Percentiles rank a stretch among this genome's conserved stretches.
These are phyloP conservation scores for Phytophthora boehmeriae DNA, from an alignment of 352 stramenopile species.

Conservation along the genomic window DNA sequence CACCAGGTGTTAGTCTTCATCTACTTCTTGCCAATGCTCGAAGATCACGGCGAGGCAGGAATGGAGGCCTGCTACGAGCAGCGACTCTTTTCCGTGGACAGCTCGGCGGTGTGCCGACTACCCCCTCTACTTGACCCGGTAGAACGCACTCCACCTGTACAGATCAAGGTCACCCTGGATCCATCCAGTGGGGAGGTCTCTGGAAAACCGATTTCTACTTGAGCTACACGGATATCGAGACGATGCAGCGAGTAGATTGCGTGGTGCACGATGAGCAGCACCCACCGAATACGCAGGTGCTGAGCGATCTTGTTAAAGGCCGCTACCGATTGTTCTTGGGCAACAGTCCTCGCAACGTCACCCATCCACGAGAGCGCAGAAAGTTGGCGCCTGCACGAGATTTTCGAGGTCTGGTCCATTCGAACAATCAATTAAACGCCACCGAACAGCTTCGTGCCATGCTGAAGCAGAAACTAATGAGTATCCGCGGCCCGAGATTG, in stretches of 20 bases:
- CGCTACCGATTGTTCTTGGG: slow-evolving; percentile 65
- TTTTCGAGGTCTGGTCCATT: slow-evolving; percentile 17
- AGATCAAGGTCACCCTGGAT: slow-evolving; percentile 63
- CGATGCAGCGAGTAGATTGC: slow-evolving; percentile 53
- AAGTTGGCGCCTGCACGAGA: slow-evolving; percentile 27
- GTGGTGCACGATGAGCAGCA: slow-evolving; percentile 31
- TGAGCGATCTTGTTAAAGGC: slow-evolving; percentile 53
- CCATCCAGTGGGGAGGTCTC: slow-evolving; percentile 27
- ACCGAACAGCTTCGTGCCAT: slow-evolving; percentile 52
- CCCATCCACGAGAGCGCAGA: slow-evolving; percentile 28
- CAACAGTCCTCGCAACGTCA: slow-evolving; percentile 70
- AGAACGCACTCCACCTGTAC: slow-evolving; percentile 57
- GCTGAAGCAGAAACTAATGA: slow-evolving; percentile 64
- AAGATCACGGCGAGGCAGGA: slow-evolving; percentile 25
- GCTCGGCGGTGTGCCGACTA: slow-evolving; percentile 37
- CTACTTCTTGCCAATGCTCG: slow-evolving; percentile 62
- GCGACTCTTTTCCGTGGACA: slow-evolving; percentile 47
- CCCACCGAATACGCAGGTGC: slow-evolving; percentile 26
- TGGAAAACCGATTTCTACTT: slow-evolving; percentile 60
- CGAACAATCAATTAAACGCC: slow-evolving; percentile 33
- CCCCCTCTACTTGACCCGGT: slow-evolving; percentile 28
- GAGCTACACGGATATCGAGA: slow-evolving; percentile 55
- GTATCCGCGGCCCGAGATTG: slow-evolving; percentile 56
- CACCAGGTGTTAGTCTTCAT: slow-evolving; percentile 64
- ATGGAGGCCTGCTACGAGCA: slow-evolving; percentile 62